phyloP scores from a whole-genome alignment of 345 rosid species.

The Zanthoxylum bungeanum region DNA sequence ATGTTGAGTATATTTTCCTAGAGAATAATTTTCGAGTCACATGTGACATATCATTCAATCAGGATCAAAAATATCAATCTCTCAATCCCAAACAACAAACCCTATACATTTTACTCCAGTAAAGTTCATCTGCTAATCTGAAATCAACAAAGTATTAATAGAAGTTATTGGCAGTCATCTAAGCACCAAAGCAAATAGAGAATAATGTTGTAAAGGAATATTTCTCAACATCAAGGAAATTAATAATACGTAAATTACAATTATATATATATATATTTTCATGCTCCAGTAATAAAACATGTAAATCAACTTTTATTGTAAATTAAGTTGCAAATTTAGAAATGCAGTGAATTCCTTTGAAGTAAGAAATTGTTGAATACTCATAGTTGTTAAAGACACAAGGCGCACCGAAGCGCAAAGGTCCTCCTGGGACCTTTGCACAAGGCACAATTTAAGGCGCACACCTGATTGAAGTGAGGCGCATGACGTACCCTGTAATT shows the following conservation, averaged over 20 bases:
- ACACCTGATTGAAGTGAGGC: too few relatives aligned
- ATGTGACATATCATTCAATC: neutral
- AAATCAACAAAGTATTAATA: neutral
- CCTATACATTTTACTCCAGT: neutral
- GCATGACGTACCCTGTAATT: too few relatives aligned
- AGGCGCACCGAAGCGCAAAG: too few relatives aligned
- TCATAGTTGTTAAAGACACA: too few relatives aligned
- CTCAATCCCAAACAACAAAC: neutral
- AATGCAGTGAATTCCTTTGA: neutral
- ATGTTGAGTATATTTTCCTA: too few relatives aligned
- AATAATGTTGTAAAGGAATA: neutral
- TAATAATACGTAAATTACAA: neutral
- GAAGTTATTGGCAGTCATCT: neutral
- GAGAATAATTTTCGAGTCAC: too few relatives aligned
- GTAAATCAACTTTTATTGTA: neutral
- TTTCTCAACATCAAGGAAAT: neutral
- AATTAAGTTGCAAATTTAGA: neutral
- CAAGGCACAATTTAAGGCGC: too few relatives aligned
- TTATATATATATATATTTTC: neutral
- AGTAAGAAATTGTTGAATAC: neutral
- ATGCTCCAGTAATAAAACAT: neutral
- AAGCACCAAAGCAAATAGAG: neutral
- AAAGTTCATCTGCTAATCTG: neutral
- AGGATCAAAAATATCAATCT: neutral
- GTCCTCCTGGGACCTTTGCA: too few relatives aligned